Base-by-base conservation (phyloP, 352 stramenopile species). In the Detonula confervacea region DNA sequence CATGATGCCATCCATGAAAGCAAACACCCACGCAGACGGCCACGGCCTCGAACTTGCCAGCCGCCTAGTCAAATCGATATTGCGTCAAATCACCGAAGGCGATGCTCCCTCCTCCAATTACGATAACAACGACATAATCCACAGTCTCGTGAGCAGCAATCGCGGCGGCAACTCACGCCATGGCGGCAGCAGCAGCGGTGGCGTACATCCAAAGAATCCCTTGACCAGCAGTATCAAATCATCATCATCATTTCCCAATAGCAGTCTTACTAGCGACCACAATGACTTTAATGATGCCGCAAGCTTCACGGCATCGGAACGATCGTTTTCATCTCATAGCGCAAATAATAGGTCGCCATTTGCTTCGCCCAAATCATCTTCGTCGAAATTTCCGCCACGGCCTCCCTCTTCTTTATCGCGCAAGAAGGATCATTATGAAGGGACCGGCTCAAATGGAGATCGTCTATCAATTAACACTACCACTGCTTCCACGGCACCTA, bases 51-150 rank as follows among this genome's bases (percentile, higher is more conserved):
- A 65, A 69, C 44, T 80, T 35, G 64, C 76, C 27, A 72, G 72
- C 6, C 24, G 25, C 29, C 27, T 92, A 5, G 82, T 94, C 9
- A 55, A 86, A 60, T 75, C 73, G 29, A 81, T 94, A 22, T 63
- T 90, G 2, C 62, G 87, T 77, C 88, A 94, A 81, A 72, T 94
- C 24, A 88, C 80, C 3, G 73, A 84, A 39, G 80, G 87, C n/a
- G 88, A 94, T 72, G 89, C 76, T 0, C 88, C 88, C 51, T 84
- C 88, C 29, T 46, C 44, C 12, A 93, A 93, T 67, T 87, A 88
- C 49, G 70, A 79, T n/a, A 61, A 63, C 22, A 52, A 76, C 24
- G 33, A 61, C n/a, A 67, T 25, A 70, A 1, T 70, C 7, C 16
- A 67, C 22, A 57, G 25, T 12, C 42, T 49, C 6, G 57, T 16